Conservation (phyloP, 2,329 filamentous ascomycete species). For the Fusarium odoratissimum region DNA sequence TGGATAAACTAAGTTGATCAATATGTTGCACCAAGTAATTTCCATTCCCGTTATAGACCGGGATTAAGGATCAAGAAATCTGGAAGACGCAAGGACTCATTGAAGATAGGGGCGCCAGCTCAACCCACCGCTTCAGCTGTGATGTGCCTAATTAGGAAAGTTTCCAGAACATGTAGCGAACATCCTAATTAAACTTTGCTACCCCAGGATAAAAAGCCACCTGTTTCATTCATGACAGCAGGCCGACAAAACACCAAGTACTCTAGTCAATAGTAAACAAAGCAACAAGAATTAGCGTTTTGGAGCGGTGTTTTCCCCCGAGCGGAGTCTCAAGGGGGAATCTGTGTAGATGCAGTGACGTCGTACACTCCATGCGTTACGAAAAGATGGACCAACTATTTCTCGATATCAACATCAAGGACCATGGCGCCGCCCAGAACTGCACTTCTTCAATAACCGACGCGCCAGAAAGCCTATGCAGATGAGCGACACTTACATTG, state of each 20-base stretch:
- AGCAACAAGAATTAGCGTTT: background rate
- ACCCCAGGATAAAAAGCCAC: conserved; percentile 6
- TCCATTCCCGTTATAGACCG: conserved; percentile 36
- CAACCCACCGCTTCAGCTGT: conserved; percentile 26
- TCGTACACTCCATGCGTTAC: conserved; percentile 6
- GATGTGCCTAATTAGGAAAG: conserved; percentile 13
- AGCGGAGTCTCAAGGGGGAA: background rate
- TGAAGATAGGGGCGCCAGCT: conserved; percentile 40
- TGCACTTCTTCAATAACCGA: background rate
- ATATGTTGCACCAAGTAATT: conserved; percentile 45
- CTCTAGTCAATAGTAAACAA: background rate
- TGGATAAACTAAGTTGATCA: conserved; percentile 22
- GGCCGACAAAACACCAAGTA: background rate
- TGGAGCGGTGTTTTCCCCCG: no score
- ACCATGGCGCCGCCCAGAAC: background rate
- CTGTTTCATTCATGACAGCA: background rate
- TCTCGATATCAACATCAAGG: background rate
- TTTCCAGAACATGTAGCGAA: conserved; percentile 12
- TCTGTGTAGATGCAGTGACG: background rate
- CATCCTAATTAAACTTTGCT: conserved; percentile 14
- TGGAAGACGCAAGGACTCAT: conserved; percentile 13
- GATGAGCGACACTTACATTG: background rate
- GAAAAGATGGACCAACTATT: background rate
- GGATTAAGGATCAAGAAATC: conserved; percentile 34
- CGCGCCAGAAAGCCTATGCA: background rate